phyloP scores from a whole-genome alignment of 2,329 filamentous ascomycete species.

The Diaporthe sp. region DNA sequence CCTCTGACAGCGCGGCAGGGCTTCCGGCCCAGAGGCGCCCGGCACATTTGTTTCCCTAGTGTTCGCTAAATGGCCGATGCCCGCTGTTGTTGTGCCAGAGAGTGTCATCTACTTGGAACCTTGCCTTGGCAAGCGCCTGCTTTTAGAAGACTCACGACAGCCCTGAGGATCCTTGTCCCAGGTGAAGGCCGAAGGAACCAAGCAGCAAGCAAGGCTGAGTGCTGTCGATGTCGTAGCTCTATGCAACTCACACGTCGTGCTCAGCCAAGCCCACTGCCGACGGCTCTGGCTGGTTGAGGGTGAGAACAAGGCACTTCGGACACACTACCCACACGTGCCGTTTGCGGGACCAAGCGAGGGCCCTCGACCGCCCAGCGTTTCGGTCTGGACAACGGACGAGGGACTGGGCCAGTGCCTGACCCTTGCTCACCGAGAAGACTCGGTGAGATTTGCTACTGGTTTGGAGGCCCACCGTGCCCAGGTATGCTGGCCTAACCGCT shows the following conservation, averaged over 20 bases:
- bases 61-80: constrained; percentile 9
- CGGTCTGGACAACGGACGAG: constrained; percentile 27
- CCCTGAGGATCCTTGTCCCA: constrained; percentile 8
- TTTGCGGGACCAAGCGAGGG: constrained; percentile 19
- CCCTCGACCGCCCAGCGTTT: constrained; percentile 25
- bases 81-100: constrained; percentile 19
- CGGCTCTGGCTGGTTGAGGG: neutral
- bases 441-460: constrained; percentile 24
- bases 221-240: neutral
- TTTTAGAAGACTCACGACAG: constrained; percentile 6
- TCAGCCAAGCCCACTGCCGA: neutral
- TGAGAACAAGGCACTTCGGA: neutral
- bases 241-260: neutral
- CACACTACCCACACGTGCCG: constrained; percentile 18
- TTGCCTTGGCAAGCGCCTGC: constrained; percentile 12
- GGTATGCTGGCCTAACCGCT: constrained; percentile 5
- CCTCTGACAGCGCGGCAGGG: constrained; percentile 38
- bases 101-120: constrained; percentile 17
- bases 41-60: constrained; percentile 26
- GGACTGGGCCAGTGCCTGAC: constrained; percentile 2
- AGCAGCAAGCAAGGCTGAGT: neutral
- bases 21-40: constrained; percentile 31
- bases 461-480: neutral
- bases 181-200: neutral
- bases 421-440: constrained; percentile 24